These are phyloP conservation scores for Dentipellis fragilis DNA, from an alignment of 768 basidiomycete genomes.

Conservation along the genomic window DNA sequence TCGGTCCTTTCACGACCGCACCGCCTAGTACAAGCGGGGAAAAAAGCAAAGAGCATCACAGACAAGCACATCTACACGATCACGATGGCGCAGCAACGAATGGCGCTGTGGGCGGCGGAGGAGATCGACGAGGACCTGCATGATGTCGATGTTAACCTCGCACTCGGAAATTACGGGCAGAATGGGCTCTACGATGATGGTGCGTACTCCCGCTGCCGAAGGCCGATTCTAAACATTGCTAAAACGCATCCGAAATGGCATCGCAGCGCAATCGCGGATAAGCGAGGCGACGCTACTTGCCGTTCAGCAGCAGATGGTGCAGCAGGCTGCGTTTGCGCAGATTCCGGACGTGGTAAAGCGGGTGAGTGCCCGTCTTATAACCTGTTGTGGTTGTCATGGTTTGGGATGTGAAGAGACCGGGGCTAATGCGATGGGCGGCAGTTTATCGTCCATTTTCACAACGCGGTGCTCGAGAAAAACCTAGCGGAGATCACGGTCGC, in stretches of 20 bases:
- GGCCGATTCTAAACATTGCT: neutral
- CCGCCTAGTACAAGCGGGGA: too few species aligned
- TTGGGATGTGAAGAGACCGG: neutral
- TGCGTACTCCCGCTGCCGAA: slow-evolving; percentile 20
- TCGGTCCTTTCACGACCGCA: too few species aligned
- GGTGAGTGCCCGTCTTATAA: slow-evolving; percentile 31
- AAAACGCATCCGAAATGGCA: too few species aligned
- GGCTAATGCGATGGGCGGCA: slow-evolving; percentile 21
- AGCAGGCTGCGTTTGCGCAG: slow-evolving; percentile 71
- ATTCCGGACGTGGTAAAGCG: slow-evolving; percentile 87
- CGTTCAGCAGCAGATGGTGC: slow-evolving; percentile 77
- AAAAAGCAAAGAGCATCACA: neutral
- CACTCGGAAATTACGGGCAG: slow-evolving; percentile 62
- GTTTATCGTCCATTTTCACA: slow-evolving; percentile 94
- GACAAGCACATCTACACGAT: too few species aligned
- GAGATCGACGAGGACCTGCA: slow-evolving; percentile 70
- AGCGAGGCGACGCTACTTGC: slow-evolving; percentile 62
- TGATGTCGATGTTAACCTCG: slow-evolving; percentile 61
- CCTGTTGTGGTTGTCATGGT: neutral
- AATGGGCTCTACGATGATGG: slow-evolving; percentile 61
- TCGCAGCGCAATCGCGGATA: slow-evolving; percentile 45
- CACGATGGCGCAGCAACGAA: slow-evolving; percentile 55
- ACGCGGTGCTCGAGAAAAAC: slow-evolving; percentile 88
- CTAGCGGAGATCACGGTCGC: slow-evolving; percentile 83
- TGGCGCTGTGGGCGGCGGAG: slow-evolving; percentile 68